Conservation (phyloP, 441 rosid species). For the Daphne laureola region DNA sequence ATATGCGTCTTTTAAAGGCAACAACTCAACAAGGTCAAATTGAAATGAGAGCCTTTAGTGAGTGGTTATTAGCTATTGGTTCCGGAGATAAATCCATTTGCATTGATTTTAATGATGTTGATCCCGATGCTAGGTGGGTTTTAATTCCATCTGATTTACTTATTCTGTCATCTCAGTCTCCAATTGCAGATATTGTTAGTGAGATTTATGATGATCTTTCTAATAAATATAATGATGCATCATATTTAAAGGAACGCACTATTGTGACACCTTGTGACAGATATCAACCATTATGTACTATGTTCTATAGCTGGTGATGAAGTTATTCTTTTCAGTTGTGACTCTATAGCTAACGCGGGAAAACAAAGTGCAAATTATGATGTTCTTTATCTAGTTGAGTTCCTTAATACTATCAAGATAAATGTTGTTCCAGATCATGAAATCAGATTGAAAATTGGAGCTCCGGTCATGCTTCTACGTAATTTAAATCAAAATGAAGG, state of each 20-base stretch:
- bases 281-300: background rate
- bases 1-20: background rate
- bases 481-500: conserved; percentile 5
- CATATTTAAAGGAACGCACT: background rate
- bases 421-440: conserved; percentile 1
- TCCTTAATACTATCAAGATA: background rate
- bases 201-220: background rate
- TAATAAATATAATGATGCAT: background rate
- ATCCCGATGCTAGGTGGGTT: background rate
- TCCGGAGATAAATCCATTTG: background rate
- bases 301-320: background rate
- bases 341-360: background rate
- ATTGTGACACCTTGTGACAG: background rate
- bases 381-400: background rate
- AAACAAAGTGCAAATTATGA: background rate
- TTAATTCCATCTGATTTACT: background rate
- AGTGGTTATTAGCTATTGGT: background rate
- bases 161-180: background rate
- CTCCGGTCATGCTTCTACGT: conserved; percentile 7
- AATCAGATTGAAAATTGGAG: background rate
- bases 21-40: background rate
- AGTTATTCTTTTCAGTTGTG: background rate
- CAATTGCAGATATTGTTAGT: background rate
- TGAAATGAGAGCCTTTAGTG: background rate
- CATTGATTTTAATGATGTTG: background rate